These are phyloP conservation scores for Trypanosoma congolense DNA, from an alignment of 208 protist genomes.

Conservation along the genomic window DNA sequence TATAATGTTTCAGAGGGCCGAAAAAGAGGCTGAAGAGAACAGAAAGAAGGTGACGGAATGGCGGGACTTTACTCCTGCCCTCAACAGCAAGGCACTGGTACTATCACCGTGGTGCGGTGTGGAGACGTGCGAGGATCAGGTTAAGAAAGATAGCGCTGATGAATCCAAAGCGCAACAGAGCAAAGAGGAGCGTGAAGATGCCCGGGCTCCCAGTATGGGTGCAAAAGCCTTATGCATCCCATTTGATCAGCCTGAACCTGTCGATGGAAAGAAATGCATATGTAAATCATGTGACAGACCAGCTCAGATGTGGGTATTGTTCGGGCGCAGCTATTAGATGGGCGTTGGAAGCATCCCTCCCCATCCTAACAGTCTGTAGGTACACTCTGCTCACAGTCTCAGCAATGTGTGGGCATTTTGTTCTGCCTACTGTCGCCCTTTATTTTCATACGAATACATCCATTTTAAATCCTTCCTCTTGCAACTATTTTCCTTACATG, in stretches of 20 bases:
- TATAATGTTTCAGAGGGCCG: conserved; percentile 74
- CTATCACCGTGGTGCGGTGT: conserved; percentile 91
- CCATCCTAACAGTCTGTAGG: not conserved
- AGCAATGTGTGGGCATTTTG: no score
- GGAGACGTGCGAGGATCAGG: conserved; percentile 89
- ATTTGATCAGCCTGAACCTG: conserved; percentile 83
- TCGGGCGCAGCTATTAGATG: conserved; percentile 79
- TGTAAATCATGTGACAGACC: conserved; percentile 72
- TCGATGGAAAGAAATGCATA: conserved; percentile 86
- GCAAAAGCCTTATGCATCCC: conserved; percentile 97
- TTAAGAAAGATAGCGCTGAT: conserved; percentile 93
- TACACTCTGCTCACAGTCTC: no score
- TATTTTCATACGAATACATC: no score
- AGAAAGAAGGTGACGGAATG: conserved; percentile 71
- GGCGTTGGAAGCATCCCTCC: not conserved
- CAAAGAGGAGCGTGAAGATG: conserved; percentile 63
- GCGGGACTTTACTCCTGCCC: conserved; percentile 86
- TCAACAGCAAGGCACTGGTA: conserved; percentile 88
- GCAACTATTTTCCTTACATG: no score
- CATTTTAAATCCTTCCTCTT: no score
- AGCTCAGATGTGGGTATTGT: conserved; percentile 76
- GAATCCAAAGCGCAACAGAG: conserved; percentile 63
- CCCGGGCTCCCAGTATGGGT: conserved; percentile 89
- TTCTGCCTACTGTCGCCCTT: no score
- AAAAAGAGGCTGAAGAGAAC: conserved; percentile 40